Evolutionary conservation across 2,329 filamentous ascomycete species (phyloP).

Genomic region (Alternaria infectoria): DNA sequence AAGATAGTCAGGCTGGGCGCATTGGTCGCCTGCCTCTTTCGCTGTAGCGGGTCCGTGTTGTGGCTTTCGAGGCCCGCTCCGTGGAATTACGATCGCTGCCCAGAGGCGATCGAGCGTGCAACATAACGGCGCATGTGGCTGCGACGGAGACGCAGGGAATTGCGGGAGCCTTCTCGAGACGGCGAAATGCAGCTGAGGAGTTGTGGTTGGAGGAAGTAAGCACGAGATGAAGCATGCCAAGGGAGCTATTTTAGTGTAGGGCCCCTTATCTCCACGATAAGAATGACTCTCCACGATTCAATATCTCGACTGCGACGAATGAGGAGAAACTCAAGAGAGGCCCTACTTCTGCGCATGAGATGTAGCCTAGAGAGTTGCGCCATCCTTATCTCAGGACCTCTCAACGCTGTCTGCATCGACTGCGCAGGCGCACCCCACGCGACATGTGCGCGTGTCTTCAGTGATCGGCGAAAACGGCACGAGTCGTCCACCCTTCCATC

Average conservation of each 20-base stretch:
- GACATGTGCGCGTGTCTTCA: not conserved
- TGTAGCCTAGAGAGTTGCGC: not conserved
- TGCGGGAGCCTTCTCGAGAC: not conserved
- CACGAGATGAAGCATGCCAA: constrained; percentile 1
- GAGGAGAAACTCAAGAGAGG: not conserved
- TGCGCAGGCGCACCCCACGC: not conserved
- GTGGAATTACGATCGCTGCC: not conserved
- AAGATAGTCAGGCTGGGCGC: constrained; percentile 19
- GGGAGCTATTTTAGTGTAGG: not conserved
- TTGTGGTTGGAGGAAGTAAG: constrained; percentile 5
- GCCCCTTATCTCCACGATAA: not conserved
- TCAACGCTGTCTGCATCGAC: not conserved
- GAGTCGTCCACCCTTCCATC: not conserved
- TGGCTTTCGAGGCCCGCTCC: constrained; percentile 1
- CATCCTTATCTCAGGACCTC: not conserved
- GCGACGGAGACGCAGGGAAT: not conserved
- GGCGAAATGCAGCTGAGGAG: not conserved
- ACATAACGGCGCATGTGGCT: not conserved
- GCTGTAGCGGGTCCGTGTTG: constrained; percentile 8
- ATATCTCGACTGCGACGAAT: not conserved
- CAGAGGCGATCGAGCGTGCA: not conserved
- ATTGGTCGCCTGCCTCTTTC: constrained; percentile 22
- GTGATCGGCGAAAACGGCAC: not conserved
- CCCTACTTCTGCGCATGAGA: not conserved
- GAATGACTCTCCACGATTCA: not conserved